Evolutionary conservation across 2,329 filamentous ascomycete genomes (phyloP).

Genomic region (Knufia petricola): DNA sequence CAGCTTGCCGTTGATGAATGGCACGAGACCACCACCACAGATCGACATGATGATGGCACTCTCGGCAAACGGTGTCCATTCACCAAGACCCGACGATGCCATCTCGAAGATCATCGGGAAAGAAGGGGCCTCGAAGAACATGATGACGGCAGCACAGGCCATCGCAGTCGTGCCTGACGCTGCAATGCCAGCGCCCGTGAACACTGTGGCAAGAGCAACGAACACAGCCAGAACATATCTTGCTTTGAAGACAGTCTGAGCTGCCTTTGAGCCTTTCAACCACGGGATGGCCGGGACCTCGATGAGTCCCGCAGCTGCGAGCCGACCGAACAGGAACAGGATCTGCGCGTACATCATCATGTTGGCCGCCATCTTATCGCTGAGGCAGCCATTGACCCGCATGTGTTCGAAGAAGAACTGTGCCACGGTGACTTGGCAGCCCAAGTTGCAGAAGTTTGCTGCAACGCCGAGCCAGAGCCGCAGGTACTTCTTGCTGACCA

Average conservation of each 20-base stretch:
- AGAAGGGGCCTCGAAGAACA: conserved; percentile 72
- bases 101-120: conserved; percentile 66
- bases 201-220: conserved; percentile 51
- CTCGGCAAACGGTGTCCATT: conserved; percentile 20
- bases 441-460: conserved; percentile 72
- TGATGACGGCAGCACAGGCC: conserved; percentile 55
- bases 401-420: conserved; percentile 65
- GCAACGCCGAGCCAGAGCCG: conserved; percentile 65
- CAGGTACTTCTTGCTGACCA: conserved; percentile 49
- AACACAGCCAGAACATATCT: conserved; percentile 63
- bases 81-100: conserved; percentile 15
- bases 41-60: conserved; percentile 20
- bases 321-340: conserved; percentile 62
- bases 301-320: conserved; percentile 56
- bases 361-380: conserved; percentile 50
- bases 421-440: conserved; percentile 52
- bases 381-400: conserved; percentile 48
- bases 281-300: conserved; percentile 30
- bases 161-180: conserved; percentile 40
- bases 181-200: conserved; percentile 43
- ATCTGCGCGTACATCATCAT: conserved; percentile 67
- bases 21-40: conserved; percentile 20
- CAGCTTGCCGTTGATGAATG: conserved; percentile 17
- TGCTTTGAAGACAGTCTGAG: conserved; percentile 44
- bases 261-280: background rate